phyloP scores from a whole-genome alignment of 2,329 filamentous ascomycete species.

The Penicillium sp. region DNA sequence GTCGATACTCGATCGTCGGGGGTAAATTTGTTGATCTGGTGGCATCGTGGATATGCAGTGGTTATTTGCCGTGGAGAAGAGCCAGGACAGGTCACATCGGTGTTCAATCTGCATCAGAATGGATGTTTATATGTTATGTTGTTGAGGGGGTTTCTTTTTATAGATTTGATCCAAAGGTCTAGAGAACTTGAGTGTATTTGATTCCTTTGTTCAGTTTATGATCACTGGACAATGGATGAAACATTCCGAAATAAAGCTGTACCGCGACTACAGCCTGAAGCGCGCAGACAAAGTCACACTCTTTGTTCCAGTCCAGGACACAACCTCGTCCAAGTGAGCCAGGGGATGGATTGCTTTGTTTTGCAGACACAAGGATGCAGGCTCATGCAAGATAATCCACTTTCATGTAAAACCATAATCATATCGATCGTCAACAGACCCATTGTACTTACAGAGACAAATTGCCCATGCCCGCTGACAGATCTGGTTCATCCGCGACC shows the following conservation, averaged over 20 bases:
- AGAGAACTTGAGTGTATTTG: slow-evolving; percentile 8
- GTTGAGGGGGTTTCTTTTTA: not conserved
- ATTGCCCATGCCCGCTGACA: slow-evolving; percentile 18
- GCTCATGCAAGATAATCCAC: slow-evolving; percentile 3
- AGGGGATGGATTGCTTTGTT: slow-evolving; percentile 9
- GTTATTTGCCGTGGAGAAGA: not conserved
- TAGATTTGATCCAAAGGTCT: not conserved
- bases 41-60: not conserved
- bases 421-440: not conserved
- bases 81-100: not conserved
- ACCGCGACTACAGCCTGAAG: not conserved
- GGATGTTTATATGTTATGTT: not conserved
- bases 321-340: not conserved
- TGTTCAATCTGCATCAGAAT: not conserved
- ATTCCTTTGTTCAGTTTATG: not conserved
- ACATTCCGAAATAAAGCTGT: slow-evolving; percentile 10
- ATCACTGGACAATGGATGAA: slow-evolving; percentile 20
- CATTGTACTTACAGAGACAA: slow-evolving; percentile 20
- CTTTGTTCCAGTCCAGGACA: not conserved
- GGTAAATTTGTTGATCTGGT: not conserved
- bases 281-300: slow-evolving; percentile 3
- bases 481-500: slow-evolving; percentile 37
- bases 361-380: slow-evolving; percentile 10
- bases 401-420: not conserved
- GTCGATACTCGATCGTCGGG: not conserved